These are phyloP conservation scores for Trametes hirsuta DNA, from an alignment of 1,284 basidiomycete genomes.

Conservation along the genomic window DNA sequence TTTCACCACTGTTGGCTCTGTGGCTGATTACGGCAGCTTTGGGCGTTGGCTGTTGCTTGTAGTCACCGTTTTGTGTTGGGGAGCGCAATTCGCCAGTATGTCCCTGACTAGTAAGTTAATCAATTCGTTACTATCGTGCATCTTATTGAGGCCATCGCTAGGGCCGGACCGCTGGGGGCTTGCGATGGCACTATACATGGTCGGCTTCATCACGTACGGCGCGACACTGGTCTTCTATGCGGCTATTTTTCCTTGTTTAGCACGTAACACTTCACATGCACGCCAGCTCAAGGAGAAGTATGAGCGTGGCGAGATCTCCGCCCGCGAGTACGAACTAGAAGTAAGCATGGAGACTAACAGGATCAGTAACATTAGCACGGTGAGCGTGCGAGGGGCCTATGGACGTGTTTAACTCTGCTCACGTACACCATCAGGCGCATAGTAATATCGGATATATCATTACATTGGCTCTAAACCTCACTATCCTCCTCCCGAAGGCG, in stretches of 20 bases:
- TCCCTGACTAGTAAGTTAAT: constrained; percentile 58
- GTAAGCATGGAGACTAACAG: constrained; percentile 84
- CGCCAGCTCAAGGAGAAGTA: constrained; percentile 60
- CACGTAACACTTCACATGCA: constrained; percentile 75
- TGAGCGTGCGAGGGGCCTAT: constrained; percentile 37
- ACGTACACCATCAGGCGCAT: constrained; percentile 51
- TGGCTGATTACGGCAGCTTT: constrained; percentile 81
- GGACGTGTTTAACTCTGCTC: not conserved
- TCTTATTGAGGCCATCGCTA: constrained; percentile 27
- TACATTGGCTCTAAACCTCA: constrained; percentile 68
- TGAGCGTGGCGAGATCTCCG: constrained; percentile 58
- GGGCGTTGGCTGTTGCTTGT: constrained; percentile 75
- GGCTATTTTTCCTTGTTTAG: constrained; percentile 81
- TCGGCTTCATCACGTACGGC: constrained; percentile 78
- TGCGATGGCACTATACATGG: constrained; percentile 81
- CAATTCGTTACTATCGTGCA: not conserved
- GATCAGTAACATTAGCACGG: constrained; percentile 84
- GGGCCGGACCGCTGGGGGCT: constrained; percentile 71
- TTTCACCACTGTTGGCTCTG: constrained; percentile 81
- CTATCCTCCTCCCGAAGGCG: constrained; percentile 69
- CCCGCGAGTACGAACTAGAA: constrained; percentile 70
- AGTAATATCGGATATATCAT: constrained; percentile 77
- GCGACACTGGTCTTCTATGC: constrained; percentile 83
- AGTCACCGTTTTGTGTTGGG: constrained; percentile 81
- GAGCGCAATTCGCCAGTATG: constrained; percentile 77